These are phyloP conservation scores for Phytopythium kandeliae DNA, from an alignment of 352 stramenopile genomes.

Conservation along the genomic window DNA sequence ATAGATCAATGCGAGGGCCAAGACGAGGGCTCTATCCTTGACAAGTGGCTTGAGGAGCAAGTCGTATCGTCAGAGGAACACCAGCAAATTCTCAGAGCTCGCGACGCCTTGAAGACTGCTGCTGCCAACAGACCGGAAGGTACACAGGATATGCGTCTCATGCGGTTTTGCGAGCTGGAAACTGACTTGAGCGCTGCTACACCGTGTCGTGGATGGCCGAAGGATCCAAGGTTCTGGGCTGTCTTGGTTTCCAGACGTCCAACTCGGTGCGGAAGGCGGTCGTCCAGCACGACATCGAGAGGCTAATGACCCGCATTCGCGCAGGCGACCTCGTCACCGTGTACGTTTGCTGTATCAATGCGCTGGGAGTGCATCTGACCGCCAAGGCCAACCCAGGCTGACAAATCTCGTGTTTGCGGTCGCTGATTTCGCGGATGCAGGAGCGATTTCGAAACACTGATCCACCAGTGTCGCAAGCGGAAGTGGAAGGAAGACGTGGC, in stretches of 20 bases:
- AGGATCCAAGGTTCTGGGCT: slow-evolving; percentile 41
- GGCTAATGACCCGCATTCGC: slow-evolving; percentile 45
- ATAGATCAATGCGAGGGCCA: slow-evolving; percentile 19
- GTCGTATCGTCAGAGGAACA: slow-evolving; percentile 34
- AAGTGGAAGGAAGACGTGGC: slow-evolving; percentile 75
- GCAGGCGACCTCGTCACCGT: slow-evolving; percentile 42
- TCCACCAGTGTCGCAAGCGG: slow-evolving; percentile 76
- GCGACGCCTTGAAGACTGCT: neutral
- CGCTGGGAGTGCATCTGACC: neutral
- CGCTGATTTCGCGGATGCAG: slow-evolving; percentile 17
- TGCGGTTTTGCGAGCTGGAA: too few species aligned
- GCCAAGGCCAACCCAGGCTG: neutral
- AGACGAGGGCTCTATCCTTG: slow-evolving; percentile 14
- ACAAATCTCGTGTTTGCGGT: neutral
- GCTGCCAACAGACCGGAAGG: neutral
- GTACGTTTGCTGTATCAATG: slow-evolving; percentile 20
- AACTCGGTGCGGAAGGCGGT: slow-evolving; percentile 58
- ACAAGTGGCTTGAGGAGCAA: slow-evolving; percentile 27
- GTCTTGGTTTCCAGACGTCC: slow-evolving; percentile 56
- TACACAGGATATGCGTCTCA: neutral
- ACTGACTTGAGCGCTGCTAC: too few species aligned
- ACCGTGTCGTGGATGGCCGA: too few species aligned
- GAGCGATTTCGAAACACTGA: slow-evolving; percentile 77
- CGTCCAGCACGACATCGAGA: slow-evolving; percentile 63
- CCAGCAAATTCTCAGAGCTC: slow-evolving; percentile 8